Conservation (phyloP, 1,284 basidiomycete species). For the Ceratorhiza oryzae-sativae region DNA sequence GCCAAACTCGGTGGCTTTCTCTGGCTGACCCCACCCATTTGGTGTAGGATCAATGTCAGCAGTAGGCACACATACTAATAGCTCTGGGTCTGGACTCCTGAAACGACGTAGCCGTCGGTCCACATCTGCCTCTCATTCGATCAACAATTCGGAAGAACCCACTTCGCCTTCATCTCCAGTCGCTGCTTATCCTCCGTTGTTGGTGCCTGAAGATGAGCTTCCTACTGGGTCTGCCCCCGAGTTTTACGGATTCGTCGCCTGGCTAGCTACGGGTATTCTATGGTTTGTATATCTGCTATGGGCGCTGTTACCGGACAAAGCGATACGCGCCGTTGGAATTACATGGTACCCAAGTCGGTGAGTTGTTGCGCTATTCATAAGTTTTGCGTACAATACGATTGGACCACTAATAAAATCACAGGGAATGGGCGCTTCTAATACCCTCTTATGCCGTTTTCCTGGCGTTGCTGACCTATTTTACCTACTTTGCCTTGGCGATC, state of each 20-base stretch:
- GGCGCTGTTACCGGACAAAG: conserved; percentile 60
- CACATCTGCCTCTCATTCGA: background rate
- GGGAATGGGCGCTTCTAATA: conserved; percentile 87
- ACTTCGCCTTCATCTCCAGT: conserved; percentile 64
- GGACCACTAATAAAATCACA: conserved; percentile 47
- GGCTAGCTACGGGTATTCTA: conserved; percentile 75
- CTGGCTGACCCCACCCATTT: background rate
- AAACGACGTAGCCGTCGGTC: background rate
- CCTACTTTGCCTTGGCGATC: conserved; percentile 78
- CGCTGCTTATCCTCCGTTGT: conserved; percentile 59
- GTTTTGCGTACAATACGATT: background rate
- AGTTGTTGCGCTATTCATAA: conserved; percentile 44
- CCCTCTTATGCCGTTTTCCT: conserved; percentile 80
- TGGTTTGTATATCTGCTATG: conserved; percentile 77
- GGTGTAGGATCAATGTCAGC: background rate
- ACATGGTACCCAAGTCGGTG: conserved; percentile 89
- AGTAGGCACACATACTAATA: background rate
- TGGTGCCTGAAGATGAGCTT: conserved; percentile 7
- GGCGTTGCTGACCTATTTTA: conserved; percentile 77
- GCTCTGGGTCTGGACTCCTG: background rate
- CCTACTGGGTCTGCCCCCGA: conserved; percentile 73
- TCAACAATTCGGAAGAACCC: conserved; percentile 46
- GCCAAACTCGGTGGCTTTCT: too few species aligned
- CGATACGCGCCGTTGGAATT: conserved; percentile 69
- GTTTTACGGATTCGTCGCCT: conserved; percentile 88